Conservation (phyloP, 176 grass and related monocot species). For the Stipa capillata region DNA sequence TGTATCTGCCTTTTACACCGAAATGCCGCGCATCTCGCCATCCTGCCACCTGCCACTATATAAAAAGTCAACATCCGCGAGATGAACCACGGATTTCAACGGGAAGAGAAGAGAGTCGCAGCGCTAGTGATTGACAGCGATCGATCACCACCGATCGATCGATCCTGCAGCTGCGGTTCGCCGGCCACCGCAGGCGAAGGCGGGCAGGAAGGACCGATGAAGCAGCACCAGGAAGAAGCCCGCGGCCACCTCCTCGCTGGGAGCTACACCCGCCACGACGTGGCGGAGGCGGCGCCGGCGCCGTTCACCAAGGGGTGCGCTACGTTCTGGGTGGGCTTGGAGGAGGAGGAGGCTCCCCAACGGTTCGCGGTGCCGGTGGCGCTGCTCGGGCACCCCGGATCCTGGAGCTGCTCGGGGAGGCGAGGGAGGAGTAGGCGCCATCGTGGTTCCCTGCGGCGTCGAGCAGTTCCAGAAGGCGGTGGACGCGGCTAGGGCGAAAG, state of each 20-base stretch:
- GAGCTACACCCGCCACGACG: background rate
- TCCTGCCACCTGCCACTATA: no score
- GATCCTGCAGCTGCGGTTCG: background rate
- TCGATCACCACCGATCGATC: background rate
- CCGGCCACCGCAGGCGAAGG: background rate
- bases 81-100: background rate
- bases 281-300: background rate
- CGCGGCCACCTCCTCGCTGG: background rate
- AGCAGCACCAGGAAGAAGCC: background rate
- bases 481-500: background rate
- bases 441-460: background rate
- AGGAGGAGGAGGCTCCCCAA: background rate
- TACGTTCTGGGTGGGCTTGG: background rate
- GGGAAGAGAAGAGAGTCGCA: background rate
- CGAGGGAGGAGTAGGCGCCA: background rate
- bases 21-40: no score
- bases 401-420: conserved; percentile 23
- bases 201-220: background rate
- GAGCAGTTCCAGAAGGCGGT: background rate
- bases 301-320: background rate
- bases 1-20: no score
- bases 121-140: background rate
- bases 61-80: background rate
- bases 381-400: conserved; percentile 12
- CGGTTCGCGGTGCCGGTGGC: conserved; percentile 17